A percentile compares a stretch with the other conserved stretches of the same genome.
These are phyloP conservation scores for Lineolata rhizophorae DNA, from an alignment of 495 filamentous ascomycete species.

Conservation along the genomic window DNA sequence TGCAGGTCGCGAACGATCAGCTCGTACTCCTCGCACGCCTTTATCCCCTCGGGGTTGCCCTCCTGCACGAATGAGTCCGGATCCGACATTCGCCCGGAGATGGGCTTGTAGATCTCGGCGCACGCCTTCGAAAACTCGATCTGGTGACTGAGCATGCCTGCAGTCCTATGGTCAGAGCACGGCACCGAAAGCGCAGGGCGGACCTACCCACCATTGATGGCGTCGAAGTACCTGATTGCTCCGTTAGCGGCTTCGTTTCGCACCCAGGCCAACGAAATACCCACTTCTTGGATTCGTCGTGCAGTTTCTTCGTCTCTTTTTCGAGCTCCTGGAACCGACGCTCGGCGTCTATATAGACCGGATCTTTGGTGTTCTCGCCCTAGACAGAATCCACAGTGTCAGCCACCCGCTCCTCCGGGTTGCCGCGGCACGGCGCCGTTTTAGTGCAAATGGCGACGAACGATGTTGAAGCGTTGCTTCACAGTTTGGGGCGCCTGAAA, in stretches of 20 bases:
- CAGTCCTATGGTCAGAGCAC: background rate
- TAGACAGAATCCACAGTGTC: constrained; percentile 8
- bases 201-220: constrained; percentile 65
- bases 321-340: constrained; percentile 87
- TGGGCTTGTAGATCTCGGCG: constrained; percentile 93
- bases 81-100: constrained; percentile 87
- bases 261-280: no score
- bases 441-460: constrained; percentile 14
- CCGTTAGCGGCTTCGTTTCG: no score
- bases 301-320: constrained; percentile 79
- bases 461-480: constrained; percentile 77
- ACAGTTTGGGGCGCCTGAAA: constrained; percentile 70
- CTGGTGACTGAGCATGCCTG: constrained; percentile 88
- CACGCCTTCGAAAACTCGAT: constrained; percentile 96
- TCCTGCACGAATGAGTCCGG: constrained; percentile 59
- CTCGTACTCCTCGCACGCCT: constrained; percentile 93
- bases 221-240: constrained; percentile 57
- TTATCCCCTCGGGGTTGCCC: constrained; percentile 86
- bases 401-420: no score
- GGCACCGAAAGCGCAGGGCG: no score
- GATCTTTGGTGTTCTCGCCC: constrained; percentile 82
- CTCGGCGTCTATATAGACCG: constrained; percentile 87
- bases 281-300: constrained; percentile 80
- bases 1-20: constrained; percentile 75
- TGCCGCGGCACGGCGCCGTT: no score